These are phyloP conservation scores for Annulohypoxylon truncatum DNA, from an alignment of 2,329 filamentous ascomycete genomes.

Conservation along the genomic window DNA sequence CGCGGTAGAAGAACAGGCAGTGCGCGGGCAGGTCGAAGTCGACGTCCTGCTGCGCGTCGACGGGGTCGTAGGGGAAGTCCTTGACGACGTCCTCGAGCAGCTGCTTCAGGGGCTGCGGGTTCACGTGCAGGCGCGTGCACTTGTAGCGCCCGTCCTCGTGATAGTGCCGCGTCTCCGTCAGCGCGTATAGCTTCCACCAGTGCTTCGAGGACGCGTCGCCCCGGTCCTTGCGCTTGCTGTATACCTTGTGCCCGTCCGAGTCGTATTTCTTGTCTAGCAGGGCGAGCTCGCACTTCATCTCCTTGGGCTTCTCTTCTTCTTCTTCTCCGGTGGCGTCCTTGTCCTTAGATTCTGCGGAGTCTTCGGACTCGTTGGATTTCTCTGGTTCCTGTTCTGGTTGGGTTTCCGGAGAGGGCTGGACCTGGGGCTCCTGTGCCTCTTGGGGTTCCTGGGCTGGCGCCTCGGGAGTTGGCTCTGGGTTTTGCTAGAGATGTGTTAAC, in stretches of 20 bases:
- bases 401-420: neutral
- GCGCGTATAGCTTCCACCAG: slow-evolving; percentile 47
- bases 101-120: slow-evolving; percentile 45
- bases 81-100: slow-evolving; percentile 46
- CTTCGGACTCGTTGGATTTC: neutral
- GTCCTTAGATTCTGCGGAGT: neutral
- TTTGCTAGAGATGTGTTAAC: slow-evolving; percentile 57
- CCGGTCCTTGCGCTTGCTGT: slow-evolving; percentile 40
- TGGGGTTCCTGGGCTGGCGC: neutral
- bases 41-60: slow-evolving; percentile 39
- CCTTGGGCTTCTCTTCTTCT: slow-evolving; percentile 38
- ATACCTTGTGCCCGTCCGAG: slow-evolving; percentile 42
- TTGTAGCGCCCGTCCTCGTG: slow-evolving; percentile 29
- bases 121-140: slow-evolving; percentile 43
- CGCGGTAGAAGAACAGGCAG: slow-evolving; percentile 45
- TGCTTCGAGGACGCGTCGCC: slow-evolving; percentile 23
- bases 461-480: neutral
- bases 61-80: slow-evolving; percentile 43
- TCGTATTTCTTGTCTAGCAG: slow-evolving; percentile 43
- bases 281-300: slow-evolving; percentile 44
- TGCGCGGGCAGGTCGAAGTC: slow-evolving; percentile 40
- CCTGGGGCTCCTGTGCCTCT: neutral
- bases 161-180: slow-evolving; percentile 45
- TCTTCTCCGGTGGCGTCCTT: neutral
- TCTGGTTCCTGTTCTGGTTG: neutral